phyloP scores from a whole-genome alignment of 352 stramenopile species.

The Phytophthora idaei region DNA sequence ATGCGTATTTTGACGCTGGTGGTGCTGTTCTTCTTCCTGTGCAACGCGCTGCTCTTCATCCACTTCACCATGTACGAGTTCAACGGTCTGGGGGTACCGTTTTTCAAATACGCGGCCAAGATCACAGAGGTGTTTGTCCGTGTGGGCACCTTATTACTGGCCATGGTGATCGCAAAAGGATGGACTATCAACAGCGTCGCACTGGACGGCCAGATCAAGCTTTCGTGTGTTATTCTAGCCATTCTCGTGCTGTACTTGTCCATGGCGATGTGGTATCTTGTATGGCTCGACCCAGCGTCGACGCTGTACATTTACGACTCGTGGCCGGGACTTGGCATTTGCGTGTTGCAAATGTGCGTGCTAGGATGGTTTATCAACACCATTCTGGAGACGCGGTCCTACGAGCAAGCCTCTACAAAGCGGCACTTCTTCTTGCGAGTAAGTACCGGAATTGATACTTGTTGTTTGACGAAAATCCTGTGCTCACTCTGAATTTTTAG shows the following conservation, averaged over 20 bases:
- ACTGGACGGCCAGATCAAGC: constrained; percentile 67
- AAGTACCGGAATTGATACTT: constrained; percentile 7
- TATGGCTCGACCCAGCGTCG: constrained; percentile 76
- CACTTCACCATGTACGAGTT: constrained; percentile 69
- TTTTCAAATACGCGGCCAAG: constrained; percentile 74
- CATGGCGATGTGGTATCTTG: constrained; percentile 84
- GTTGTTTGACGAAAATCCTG: neutral
- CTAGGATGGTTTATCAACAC: constrained; percentile 71
- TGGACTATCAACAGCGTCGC: constrained; percentile 80
- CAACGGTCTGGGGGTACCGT: constrained; percentile 70
- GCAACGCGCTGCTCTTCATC: constrained; percentile 60
- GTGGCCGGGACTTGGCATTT: constrained; percentile 73
- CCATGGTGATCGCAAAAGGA: constrained; percentile 78
- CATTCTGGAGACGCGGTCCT: constrained; percentile 68
- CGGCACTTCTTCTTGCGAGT: constrained; percentile 69
- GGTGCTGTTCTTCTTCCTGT: constrained; percentile 65
- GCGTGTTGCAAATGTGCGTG: constrained; percentile 59
- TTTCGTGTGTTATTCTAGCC: constrained; percentile 67
- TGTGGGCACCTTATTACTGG: constrained; percentile 71
- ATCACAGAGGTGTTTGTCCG: constrained; percentile 74
- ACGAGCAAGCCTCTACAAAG: constrained; percentile 62
- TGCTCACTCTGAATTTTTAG: constrained; percentile 28
- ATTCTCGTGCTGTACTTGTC: constrained; percentile 73
- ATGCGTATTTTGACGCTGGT: constrained; percentile 72
- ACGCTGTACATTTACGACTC: constrained; percentile 88